Conservation (phyloP, 2,329 filamentous ascomycete species). For the Dothistroma septosporum region DNA sequence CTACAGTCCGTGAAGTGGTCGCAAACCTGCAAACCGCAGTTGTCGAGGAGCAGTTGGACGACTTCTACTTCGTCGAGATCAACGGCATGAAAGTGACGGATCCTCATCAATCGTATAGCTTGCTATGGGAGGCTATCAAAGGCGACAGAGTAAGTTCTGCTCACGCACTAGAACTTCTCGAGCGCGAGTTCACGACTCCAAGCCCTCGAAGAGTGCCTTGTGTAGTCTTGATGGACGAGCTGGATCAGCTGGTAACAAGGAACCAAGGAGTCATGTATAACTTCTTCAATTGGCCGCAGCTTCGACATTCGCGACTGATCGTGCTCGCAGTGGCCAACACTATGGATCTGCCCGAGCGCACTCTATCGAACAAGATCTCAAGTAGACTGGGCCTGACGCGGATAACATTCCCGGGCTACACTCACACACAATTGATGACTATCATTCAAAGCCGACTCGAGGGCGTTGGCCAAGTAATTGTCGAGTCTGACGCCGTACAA, state of each 20-base stretch:
- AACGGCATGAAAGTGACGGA: conserved; percentile 99
- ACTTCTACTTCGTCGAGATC: conserved; percentile 99
- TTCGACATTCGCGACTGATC: conserved; percentile 87
- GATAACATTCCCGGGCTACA: conserved; percentile 96
- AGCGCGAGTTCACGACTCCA: conserved; percentile 87
- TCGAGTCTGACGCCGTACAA: conserved; percentile 88
- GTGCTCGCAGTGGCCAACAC: conserved; percentile 97
- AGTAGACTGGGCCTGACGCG: conserved; percentile 78
- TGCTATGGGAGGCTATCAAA: conserved; percentile 94
- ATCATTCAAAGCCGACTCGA: conserved; percentile 94
- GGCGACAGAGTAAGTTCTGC: conserved; percentile 87
- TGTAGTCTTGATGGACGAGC: conserved; percentile 96
- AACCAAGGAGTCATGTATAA: conserved; percentile 99
- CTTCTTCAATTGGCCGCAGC: conserved; percentile 97
- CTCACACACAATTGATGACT: conserved; percentile 92
- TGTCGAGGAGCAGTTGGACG: conserved; percentile 83
- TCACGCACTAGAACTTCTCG: conserved; percentile 84
- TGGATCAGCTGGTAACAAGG: conserved; percentile 95
- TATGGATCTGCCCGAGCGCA: conserved; percentile 95
- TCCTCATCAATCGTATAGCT: conserved; percentile 89
- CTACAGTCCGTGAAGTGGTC: conserved; percentile 93
- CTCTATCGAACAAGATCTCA: conserved; percentile 96
- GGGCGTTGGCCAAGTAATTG: conserved; percentile 76
- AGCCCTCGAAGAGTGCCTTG: conserved; percentile 88
- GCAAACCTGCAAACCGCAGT: conserved; percentile 85